Conservation (phyloP, 768 basidiomycete genomes). For the Pseudohyphozyma bogoriensis region DNA sequence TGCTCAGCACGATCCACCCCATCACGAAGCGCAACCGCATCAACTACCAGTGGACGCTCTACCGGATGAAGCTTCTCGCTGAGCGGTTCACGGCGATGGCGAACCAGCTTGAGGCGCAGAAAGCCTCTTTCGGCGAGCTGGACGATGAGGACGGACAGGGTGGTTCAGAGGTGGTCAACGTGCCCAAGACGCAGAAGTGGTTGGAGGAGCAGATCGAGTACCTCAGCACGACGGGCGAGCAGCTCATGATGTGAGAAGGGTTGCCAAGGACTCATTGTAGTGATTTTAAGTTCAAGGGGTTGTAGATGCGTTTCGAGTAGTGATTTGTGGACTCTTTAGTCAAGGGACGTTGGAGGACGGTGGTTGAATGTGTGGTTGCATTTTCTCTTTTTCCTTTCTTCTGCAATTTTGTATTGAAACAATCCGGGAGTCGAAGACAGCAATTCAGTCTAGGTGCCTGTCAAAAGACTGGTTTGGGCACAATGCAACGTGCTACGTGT, state of each 20-base stretch:
- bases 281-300: too few relatives aligned
- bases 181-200: slow-evolving; percentile 6
- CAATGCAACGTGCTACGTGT: too few relatives aligned
- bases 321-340: too few relatives aligned
- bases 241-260: background rate
- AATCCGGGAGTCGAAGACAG: too few relatives aligned
- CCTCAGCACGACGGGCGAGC: background rate
- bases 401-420: too few relatives aligned
- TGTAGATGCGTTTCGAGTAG: too few relatives aligned
- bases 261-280: background rate
- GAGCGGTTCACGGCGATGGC: slow-evolving; percentile 11
- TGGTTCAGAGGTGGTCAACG: slow-evolving; percentile 5
- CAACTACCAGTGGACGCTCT: slow-evolving; percentile 8
- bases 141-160: slow-evolving; percentile 1
- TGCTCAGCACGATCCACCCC: slow-evolving; percentile 15
- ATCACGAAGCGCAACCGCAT: slow-evolving; percentile 10
- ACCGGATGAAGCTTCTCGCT: slow-evolving; percentile 14
- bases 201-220: slow-evolving; percentile 7
- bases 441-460: too few relatives aligned
- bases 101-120: slow-evolving; percentile 5
- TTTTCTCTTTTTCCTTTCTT: too few relatives aligned
- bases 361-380: too few relatives aligned
- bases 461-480: too few relatives aligned
- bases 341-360: too few relatives aligned
- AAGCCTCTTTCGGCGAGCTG: background rate